A percentile compares a stretch with the other conserved stretches of the same genome.
Evolutionary conservation across 2,329 filamentous ascomycete species (phyloP).

Genomic region (Paramyrothecium sp.): DNA sequence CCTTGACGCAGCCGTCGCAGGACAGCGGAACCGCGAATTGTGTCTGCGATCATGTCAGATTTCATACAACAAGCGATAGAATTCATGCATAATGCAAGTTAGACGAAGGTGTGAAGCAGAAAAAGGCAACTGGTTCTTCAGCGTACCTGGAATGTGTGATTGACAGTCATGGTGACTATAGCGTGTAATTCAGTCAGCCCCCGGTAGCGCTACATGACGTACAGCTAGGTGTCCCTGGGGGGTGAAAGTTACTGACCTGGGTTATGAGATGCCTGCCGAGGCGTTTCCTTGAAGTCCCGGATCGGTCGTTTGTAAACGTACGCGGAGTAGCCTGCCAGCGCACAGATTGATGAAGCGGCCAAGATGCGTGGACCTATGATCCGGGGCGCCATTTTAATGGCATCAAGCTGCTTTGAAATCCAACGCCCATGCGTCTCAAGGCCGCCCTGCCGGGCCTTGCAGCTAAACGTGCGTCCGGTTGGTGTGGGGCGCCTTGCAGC

Average conservation of each 20-base stretch:
- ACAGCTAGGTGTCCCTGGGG: conserved; percentile 15
- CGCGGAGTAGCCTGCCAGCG: conserved; percentile 24
- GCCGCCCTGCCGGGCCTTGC: conserved; percentile 11
- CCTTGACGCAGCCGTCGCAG: conserved; percentile 85
- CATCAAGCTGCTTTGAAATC: conserved; percentile 31
- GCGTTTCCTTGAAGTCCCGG: conserved; percentile 13
- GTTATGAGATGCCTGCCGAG: neutral
- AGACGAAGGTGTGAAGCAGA: neutral
- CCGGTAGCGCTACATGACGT: conserved; percentile 16
- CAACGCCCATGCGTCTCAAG: conserved; percentile 13
- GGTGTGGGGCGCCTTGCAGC: conserved; percentile 10
- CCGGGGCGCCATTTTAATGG: conserved; percentile 23
- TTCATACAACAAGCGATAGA: conserved; percentile 26
- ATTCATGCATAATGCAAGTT: conserved; percentile 9
- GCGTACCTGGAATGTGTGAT: conserved; percentile 45
- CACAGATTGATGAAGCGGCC: conserved; percentile 23
- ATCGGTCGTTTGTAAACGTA: conserved; percentile 23
- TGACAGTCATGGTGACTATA: conserved; percentile 38
- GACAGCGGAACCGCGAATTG: conserved; percentile 93
- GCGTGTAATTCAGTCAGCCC: conserved; percentile 15
- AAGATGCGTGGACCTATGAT: conserved; percentile 22
- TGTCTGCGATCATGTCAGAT: conserved; percentile 56
- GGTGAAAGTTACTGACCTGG: conserved; percentile 16
- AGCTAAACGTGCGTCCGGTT: conserved; percentile 2
- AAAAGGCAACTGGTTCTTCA: conserved; percentile 10